Percentiles rank a stretch among this genome's conserved stretches.
Evolutionary conservation across 2,329 filamentous ascomycete genomes (phyloP).

Genomic region (Xylariaceae sp.): DNA sequence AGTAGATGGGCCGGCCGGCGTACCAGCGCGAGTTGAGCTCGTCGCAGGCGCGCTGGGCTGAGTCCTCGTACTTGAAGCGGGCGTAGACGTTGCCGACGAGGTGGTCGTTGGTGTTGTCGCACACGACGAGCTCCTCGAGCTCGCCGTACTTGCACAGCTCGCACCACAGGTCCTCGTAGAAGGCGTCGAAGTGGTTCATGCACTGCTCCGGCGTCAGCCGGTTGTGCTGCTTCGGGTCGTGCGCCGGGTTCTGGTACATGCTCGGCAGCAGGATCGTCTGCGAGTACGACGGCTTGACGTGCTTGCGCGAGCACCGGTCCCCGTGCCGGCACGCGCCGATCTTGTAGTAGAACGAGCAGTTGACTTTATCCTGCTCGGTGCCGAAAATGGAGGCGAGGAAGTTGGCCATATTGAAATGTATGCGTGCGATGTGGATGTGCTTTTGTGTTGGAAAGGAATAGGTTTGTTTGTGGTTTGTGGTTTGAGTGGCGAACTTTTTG

Average conservation of each 20-base stretch:
- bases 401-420: conserved; percentile 89
- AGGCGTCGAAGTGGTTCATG: conserved; percentile 99
- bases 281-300: conserved; percentile 97
- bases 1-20: conserved; percentile 93
- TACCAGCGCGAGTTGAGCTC: conserved; percentile 94
- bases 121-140: conserved; percentile 95
- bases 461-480: too few relatives aligned
- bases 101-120: conserved; percentile 99
- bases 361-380: conserved; percentile 99
- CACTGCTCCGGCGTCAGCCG: conserved; percentile 95
- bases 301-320: conserved; percentile 95
- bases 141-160: conserved; percentile 99
- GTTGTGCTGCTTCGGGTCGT: conserved; percentile 92
- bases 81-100: conserved; percentile 99
- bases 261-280: conserved; percentile 98
- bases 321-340: conserved; percentile 98
- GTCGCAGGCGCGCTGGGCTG: conserved; percentile 88
- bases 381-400: conserved; percentile 99
- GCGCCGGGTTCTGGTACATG: conserved; percentile 97
- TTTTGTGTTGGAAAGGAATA: too few relatives aligned
- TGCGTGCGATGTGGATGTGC: too few relatives aligned
- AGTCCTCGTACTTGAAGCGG: conserved; percentile 99
- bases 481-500: too few relatives aligned
- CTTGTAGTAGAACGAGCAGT: conserved; percentile 99
- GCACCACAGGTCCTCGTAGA: conserved; percentile 99